Percentiles rank a stretch among this genome's conserved stretches.
Conservation (phyloP, 2,329 filamentous ascomycete species). For the Furcasterigmium sp. region DNA sequence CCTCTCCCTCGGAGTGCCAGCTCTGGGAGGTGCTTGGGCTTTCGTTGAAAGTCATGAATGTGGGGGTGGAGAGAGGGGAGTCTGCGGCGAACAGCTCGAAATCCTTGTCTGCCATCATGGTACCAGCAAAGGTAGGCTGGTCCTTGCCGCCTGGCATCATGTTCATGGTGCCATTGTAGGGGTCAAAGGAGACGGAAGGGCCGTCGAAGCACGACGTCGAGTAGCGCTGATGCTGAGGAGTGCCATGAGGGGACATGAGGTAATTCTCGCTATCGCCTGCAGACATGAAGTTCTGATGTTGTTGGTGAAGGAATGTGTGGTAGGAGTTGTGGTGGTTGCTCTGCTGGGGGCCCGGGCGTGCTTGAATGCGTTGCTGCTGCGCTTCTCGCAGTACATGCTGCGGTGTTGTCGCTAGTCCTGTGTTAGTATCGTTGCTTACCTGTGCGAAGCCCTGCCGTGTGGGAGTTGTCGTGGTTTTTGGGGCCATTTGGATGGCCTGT, state of each 20-base stretch:
- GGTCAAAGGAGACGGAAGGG: conserved; percentile 38
- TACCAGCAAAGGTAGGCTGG: conserved; percentile 25
- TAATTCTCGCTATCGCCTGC: conserved; percentile 46
- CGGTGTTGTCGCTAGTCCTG: conserved; percentile 49
- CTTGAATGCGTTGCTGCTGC: conserved; percentile 76
- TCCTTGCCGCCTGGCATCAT: conserved; percentile 25
- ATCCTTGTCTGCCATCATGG: conserved; percentile 37
- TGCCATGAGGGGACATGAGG: conserved; percentile 50
- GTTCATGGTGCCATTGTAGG: conserved; percentile 41
- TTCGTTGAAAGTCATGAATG: conserved; percentile 45
- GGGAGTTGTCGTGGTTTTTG: conserved; percentile 27
- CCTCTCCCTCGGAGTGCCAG: conserved; percentile 47
- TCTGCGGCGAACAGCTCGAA: conserved; percentile 45
- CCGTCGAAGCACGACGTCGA: conserved; percentile 39
- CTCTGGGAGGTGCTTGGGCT: conserved; percentile 32
- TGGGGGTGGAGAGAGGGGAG: conserved; percentile 42
- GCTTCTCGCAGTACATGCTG: conserved; percentile 85
- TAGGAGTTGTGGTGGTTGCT: conserved; percentile 18
- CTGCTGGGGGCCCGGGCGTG: conserved; percentile 63
- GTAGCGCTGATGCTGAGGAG: conserved; percentile 49
- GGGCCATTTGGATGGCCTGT: conserved; percentile 39
- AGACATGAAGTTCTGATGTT: conserved; percentile 21
- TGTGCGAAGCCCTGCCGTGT: conserved; percentile 42
- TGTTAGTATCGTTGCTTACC: conserved; percentile 51
- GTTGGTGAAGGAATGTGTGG: conserved; percentile 11